phyloP scores from a whole-genome alignment of 2,329 filamentous ascomycete species.

The Ceratocystis huliohia region DNA sequence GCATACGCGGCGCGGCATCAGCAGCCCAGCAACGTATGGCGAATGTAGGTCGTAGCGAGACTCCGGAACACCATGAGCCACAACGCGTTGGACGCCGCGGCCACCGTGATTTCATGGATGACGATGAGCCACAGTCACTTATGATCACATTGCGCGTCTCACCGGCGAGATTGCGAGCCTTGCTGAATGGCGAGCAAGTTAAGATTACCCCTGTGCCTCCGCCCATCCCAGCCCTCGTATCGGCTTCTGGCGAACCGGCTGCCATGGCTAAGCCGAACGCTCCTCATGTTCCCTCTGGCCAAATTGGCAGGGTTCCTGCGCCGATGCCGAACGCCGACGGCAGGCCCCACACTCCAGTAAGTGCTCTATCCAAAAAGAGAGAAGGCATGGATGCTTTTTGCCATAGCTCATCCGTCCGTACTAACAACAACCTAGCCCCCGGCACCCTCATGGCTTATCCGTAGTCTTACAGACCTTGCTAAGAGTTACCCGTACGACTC shows the following conservation, averaged over 20 bases:
- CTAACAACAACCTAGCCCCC: conserved; percentile 47
- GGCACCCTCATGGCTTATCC: conserved; percentile 72
- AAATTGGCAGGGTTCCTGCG: conserved; percentile 56
- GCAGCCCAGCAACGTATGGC: conserved; percentile 81
- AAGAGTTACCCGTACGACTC: conserved; percentile 65
- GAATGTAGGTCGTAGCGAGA: conserved; percentile 70
- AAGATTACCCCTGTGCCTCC: conserved; percentile 23
- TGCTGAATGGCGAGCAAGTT: conserved; percentile 39
- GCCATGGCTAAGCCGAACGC: conserved; percentile 21
- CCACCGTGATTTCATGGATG: conserved; percentile 59
- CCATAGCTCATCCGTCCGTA: not conserved
- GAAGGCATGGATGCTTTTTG: not conserved
- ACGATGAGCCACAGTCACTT: conserved; percentile 58
- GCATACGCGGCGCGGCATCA: conserved; percentile 77
- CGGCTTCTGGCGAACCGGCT: conserved; percentile 8
- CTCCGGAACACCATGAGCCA: conserved; percentile 67
- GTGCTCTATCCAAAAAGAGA: conserved; percentile 25
- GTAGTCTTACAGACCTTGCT: conserved; percentile 57
- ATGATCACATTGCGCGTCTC: conserved; percentile 64
- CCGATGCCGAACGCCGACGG: conserved; percentile 47
- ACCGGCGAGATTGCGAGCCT: conserved; percentile 57
- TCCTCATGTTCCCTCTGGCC: conserved; percentile 33
- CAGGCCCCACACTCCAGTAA: conserved; percentile 48
- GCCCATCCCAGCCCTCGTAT: conserved; percentile 11
- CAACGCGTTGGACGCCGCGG: conserved; percentile 52